Evolutionary conservation across 1,284 basidiomycete species (phyloP).

Genomic region (Cryptococcus sp.): DNA sequence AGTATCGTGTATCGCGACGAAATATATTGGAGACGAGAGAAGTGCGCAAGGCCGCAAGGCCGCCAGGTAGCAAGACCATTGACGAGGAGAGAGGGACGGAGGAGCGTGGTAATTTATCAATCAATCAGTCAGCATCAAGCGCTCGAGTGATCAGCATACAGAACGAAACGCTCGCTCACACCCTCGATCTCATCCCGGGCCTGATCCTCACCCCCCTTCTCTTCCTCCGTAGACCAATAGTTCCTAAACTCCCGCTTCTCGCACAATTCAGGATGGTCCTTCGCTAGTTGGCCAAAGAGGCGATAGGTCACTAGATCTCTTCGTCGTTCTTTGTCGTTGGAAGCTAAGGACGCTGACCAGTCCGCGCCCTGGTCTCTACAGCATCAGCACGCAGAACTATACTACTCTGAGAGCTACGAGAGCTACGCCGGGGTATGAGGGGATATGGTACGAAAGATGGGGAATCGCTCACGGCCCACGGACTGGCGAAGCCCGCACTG

Average conservation of each 20-base stretch:
- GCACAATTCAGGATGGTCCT: slow-evolving; percentile 50
- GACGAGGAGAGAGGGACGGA: too few relatives aligned
- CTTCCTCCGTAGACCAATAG: slow-evolving; percentile 48
- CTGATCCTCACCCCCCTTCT: slow-evolving; percentile 53
- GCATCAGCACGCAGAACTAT: background rate
- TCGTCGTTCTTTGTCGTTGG: slow-evolving; percentile 54
- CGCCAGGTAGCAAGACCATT: too few relatives aligned
- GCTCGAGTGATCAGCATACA: background rate
- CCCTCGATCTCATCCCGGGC: slow-evolving; percentile 60
- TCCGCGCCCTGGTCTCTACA: slow-evolving; percentile 60
- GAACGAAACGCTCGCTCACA: slow-evolving; percentile 48
- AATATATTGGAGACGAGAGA: too few relatives aligned
- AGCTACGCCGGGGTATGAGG: background rate
- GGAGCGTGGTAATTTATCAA: too few relatives aligned
- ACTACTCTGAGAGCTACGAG: background rate
- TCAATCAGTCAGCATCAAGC: too few relatives aligned
- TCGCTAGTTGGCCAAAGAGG: slow-evolving; percentile 57
- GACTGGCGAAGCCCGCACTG: slow-evolving; percentile 65
- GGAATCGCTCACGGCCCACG: slow-evolving; percentile 64
- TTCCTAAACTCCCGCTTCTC: slow-evolving; percentile 56
- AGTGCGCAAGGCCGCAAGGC: too few relatives aligned
- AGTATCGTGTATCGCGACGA: too few relatives aligned
- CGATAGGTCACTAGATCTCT: slow-evolving; percentile 48
- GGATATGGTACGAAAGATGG: background rate
- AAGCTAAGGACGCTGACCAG: slow-evolving; percentile 62